phyloP scores from a whole-genome alignment of 768 basidiomycete species.

The Tremella mesenterica region DNA sequence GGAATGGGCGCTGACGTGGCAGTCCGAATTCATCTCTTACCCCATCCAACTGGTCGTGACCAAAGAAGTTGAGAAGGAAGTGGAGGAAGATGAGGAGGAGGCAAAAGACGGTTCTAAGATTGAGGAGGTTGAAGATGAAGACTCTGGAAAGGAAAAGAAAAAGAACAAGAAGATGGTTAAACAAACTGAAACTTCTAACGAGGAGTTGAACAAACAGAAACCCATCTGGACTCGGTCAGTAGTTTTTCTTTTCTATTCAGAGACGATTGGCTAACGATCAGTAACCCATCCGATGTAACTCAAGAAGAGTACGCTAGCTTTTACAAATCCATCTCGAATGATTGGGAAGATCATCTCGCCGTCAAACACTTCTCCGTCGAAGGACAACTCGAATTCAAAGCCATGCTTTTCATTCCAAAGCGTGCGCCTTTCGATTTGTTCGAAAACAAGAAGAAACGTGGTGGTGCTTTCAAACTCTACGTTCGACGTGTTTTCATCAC shows the following conservation, averaged over 20 bases:
- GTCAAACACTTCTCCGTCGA: conserved; percentile 99
- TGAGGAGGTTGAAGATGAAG: conserved; percentile 65
- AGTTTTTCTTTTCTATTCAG: not conserved
- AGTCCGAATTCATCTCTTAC: conserved; percentile 98
- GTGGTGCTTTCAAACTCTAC: conserved; percentile 99
- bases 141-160: conserved; percentile 57
- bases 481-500: conserved; percentile 99
- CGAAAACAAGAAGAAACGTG: conserved; percentile 99
- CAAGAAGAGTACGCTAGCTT: conserved; percentile 87
- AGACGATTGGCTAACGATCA: conserved; percentile 32
- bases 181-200: conserved; percentile 74
- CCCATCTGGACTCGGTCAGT: conserved; percentile 77
- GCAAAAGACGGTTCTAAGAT: conserved; percentile 62
- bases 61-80: conserved; percentile 98
- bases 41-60: conserved; percentile 97
- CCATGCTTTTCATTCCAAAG: conserved; percentile 94
- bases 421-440: conserved; percentile 99
- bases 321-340: conserved; percentile 99
- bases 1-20: not conserved
- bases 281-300: conserved; percentile 90
- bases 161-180: conserved; percentile 94
- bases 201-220: conserved; percentile 99
- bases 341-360: conserved; percentile 99
- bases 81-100: conserved; percentile 56
- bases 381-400: conserved; percentile 99